Conservation (phyloP, 2,329 filamentous ascomycete genomes). For the Geosmithia morbida region DNA sequence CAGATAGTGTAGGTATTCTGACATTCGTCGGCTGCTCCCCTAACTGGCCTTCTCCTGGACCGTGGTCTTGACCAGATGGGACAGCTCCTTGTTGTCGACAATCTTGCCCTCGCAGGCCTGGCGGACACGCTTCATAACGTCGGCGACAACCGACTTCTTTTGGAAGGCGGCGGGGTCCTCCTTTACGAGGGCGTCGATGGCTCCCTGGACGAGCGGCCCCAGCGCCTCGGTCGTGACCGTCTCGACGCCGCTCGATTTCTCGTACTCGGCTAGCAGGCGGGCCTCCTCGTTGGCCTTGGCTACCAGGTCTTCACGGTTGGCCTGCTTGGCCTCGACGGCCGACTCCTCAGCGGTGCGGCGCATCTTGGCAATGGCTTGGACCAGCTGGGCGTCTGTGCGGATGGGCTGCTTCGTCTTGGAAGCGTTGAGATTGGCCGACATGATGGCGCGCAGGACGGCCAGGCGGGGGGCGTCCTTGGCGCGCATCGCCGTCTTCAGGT, state of each 20-base stretch:
- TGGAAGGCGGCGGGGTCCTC: neutral
- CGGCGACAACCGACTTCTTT: constrained; percentile 36
- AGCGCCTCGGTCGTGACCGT: constrained; percentile 45
- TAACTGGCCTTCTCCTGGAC: constrained; percentile 1
- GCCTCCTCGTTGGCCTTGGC: constrained; percentile 57
- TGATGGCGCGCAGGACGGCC: constrained; percentile 51
- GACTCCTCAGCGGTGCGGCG: constrained; percentile 43
- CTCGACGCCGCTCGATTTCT: constrained; percentile 42
- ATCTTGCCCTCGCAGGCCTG: constrained; percentile 45
- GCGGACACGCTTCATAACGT: constrained; percentile 48
- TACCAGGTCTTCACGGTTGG: constrained; percentile 52
- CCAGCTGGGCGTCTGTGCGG: constrained; percentile 53
- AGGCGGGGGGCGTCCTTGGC: constrained; percentile 51
- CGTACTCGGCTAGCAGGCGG: constrained; percentile 50
- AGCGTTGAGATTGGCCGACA: constrained; percentile 59
- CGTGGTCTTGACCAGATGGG: constrained; percentile 30
- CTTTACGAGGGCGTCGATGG: constrained; percentile 32
- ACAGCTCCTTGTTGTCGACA: constrained; percentile 47
- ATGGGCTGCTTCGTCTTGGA: constrained; percentile 61
- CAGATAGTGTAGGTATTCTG: neutral
- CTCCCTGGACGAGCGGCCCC: constrained; percentile 31
- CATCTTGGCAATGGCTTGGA: constrained; percentile 52
- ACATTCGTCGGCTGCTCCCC: neutral
- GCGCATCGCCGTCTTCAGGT: constrained; percentile 53
- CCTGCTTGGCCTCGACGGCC: constrained; percentile 46